Conservation (phyloP, 257 asterid species). For the Capsicum chinense region DNA sequence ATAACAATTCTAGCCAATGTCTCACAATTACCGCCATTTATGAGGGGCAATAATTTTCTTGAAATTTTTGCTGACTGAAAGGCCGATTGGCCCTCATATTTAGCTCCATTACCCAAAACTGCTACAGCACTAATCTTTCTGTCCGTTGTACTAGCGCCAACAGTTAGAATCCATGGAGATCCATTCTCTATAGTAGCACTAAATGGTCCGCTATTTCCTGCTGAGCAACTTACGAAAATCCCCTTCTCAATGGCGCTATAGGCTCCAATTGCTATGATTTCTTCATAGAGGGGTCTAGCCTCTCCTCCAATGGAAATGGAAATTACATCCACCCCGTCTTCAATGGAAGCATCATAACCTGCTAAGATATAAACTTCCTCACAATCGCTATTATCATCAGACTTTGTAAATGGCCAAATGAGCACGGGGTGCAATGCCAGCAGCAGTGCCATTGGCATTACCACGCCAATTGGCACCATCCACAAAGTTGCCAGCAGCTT, state of each 20-base stretch:
- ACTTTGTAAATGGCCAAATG: slow-evolving; percentile 38
- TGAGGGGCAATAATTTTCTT: slow-evolving; percentile 25
- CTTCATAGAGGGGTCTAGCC: slow-evolving; percentile 9
- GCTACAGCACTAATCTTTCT: slow-evolving; percentile 36
- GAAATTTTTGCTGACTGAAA: slow-evolving; percentile 34
- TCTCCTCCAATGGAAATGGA: slow-evolving; percentile 35
- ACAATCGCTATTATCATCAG: not conserved
- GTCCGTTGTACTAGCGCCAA: slow-evolving; percentile 42
- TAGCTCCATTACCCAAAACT: slow-evolving; percentile 28
- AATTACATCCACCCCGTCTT: slow-evolving; percentile 36
- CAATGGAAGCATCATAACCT: slow-evolving; percentile 33
- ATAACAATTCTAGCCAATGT: slow-evolving; percentile 11
- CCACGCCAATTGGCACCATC: slow-evolving; percentile 31
- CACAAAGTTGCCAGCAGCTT: slow-evolving; percentile 41
- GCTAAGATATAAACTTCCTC: slow-evolving; percentile 25
- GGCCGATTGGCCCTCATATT: slow-evolving; percentile 35
- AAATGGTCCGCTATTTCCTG: slow-evolving; percentile 37
- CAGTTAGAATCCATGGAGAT: slow-evolving; percentile 43
- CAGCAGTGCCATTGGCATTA: slow-evolving; percentile 36
- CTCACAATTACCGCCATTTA: not conserved
- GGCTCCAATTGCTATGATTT: slow-evolving; percentile 35
- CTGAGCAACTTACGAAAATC: slow-evolving; percentile 38
- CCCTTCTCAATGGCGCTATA: slow-evolving; percentile 34
- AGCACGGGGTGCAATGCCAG: slow-evolving; percentile 39
- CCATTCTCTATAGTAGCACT: slow-evolving; percentile 24